These are phyloP conservation scores for Vinca major DNA, from an alignment of 305 asterid species.

Conservation along the genomic window DNA sequence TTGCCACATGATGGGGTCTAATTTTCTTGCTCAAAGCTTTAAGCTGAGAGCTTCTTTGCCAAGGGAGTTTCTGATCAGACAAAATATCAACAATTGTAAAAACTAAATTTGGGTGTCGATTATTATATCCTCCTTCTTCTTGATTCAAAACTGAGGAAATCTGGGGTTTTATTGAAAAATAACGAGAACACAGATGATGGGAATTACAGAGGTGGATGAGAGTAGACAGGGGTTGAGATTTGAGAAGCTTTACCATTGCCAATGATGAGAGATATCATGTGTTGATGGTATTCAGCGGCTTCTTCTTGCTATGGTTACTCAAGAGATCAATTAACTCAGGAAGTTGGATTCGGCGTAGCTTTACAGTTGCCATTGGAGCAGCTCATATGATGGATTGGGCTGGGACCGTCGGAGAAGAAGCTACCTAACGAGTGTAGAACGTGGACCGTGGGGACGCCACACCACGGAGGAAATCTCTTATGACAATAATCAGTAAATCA, in stretches of 20 bases:
- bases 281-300: neutral
- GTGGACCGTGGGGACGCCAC: no score
- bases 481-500: no score
- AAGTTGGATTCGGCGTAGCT: neutral
- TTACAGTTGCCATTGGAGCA: neutral
- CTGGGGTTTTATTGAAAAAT: constrained; percentile 30
- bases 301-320: neutral
- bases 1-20: constrained; percentile 51
- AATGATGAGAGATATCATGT: constrained; percentile 19
- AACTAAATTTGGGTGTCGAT: constrained; percentile 27
- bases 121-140: constrained; percentile 1
- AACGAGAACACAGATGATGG: constrained; percentile 24
- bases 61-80: constrained; percentile 39
- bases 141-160: constrained; percentile 6
- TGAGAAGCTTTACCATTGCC: constrained; percentile 63
- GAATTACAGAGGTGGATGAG: constrained; percentile 13
- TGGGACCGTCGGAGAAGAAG: no score
- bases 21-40: constrained; percentile 40
- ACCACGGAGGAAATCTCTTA: no score
- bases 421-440: no score
- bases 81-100: constrained; percentile 44
- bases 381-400: no score
- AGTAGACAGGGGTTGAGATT: constrained; percentile 27
- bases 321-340: neutral
- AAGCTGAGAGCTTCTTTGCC: constrained; percentile 55